Evolutionary conservation across 768 basidiomycete species (phyloP), one percentile per base, ranked within the genome.

Genomic region (Holtermanniella nyarrowii): DNA sequence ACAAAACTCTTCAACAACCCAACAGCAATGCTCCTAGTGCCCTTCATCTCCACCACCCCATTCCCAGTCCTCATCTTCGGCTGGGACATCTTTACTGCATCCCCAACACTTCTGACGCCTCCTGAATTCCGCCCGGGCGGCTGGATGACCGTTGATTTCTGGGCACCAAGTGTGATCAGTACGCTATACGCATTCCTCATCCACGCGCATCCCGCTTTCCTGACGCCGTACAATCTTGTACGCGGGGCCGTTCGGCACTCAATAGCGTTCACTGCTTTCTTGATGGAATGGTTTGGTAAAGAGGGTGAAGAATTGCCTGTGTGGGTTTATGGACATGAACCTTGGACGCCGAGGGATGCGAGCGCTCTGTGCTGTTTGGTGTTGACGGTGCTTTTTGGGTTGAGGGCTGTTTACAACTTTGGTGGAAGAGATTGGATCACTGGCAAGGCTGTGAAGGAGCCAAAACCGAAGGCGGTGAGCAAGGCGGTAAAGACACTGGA

Each of bases 111-210:
- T 20, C 75, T 81, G 26, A 88, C 87, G 0, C 89, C 90, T 1
- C 76, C 82, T 0, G 89, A 91, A 66, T 77, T 95, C 5, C 76
- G 76, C 48, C 78, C 86, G 0, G 84, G 83, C 52, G 90, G 90
- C 12, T 93, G 89, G 89, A 84, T 82, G 41, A 80, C 82, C 21
- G 78, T 80, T 0, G 90, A 93, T 65, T 69, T 89, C 25, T 93
- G 89, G 88, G 80, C 80, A 69, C 87, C 89, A 7, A 82, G 87
- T 5, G 72, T 82, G 58, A 73, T 82, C 60, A 88, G 87, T 11
- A 84, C 76, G 0, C 65, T 90, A 10, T 90, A 86, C 65, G 82
- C 88, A 48, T 78, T 82, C 52, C 77, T 90, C 47, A 89, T 88
- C 31, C 31, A 37, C 31, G 31, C 31, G 16, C 31, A 37, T 16